Evolutionary conservation across 2,329 filamentous ascomycete genomes (phyloP).

Genomic region (Colletotrichum sp.): DNA sequence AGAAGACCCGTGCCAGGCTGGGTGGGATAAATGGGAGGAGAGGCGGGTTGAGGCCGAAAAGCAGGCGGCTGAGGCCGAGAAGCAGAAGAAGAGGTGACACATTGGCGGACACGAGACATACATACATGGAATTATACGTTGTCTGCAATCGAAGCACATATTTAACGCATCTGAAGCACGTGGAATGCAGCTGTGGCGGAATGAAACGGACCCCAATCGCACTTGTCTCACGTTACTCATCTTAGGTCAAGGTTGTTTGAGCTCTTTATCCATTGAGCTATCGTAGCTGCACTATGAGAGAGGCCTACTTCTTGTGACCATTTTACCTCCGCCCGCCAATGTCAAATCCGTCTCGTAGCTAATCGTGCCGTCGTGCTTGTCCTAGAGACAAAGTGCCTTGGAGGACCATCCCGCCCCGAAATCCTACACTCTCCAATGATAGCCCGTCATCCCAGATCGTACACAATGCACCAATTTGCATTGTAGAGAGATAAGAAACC

Average conservation of each 20-base stretch:
- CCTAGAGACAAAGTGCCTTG: neutral
- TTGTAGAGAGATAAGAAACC: constrained; percentile 8
- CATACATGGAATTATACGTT: neutral
- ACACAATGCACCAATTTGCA: neutral
- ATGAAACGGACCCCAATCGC: neutral
- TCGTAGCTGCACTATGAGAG: neutral
- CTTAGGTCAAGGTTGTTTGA: neutral
- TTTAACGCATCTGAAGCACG: neutral
- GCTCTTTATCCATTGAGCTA: constrained; percentile 13
- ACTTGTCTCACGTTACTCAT: neutral
- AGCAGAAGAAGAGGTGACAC: neutral
- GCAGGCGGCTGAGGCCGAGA: constrained; percentile 29
- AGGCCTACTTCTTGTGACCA: neutral
- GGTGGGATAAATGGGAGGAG: constrained; percentile 90
- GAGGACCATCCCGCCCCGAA: neutral
- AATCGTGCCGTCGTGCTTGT: neutral
- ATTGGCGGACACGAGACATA: neutral
- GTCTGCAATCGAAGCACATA: neutral
- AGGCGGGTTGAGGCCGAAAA: constrained; percentile 40
- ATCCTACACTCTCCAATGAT: neutral
- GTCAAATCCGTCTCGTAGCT: neutral
- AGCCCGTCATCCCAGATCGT: neutral
- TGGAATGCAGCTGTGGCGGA: neutral
- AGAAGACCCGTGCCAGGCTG: constrained; percentile 88
- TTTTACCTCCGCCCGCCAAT: neutral